Percentiles rank a stretch among this genome's conserved stretches.
These are phyloP conservation scores for Diophrys appendiculata DNA, from an alignment of 73 alveolate genomes.

Conservation along the genomic window DNA sequence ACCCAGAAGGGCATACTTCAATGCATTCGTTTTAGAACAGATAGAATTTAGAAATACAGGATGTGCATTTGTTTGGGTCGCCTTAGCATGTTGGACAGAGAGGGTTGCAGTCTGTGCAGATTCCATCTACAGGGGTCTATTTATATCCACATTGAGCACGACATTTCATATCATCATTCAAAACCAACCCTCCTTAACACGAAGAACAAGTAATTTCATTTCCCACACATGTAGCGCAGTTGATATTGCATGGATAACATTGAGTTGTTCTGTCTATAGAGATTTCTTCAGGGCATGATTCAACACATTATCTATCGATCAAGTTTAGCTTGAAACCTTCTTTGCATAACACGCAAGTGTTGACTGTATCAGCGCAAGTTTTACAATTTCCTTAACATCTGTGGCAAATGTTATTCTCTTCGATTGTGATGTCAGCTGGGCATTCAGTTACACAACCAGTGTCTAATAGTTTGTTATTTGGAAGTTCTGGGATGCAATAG, in stretches of 20 bases:
- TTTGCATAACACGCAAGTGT: constrained; percentile 4
- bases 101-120: constrained; percentile 36
- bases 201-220: constrained; percentile 43
- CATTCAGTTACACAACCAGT: not conserved
- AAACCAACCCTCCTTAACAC: constrained; percentile 31
- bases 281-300: constrained; percentile 26
- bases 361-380: constrained; percentile 21
- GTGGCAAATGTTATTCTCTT: constrained; percentile 31
- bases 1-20: constrained; percentile 42
- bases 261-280: constrained; percentile 16
- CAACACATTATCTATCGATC: constrained; percentile 12
- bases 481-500: not conserved
- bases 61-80: constrained; percentile 37
- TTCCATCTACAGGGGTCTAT: constrained; percentile 20
- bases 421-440: not conserved
- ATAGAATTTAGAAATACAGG: constrained; percentile 32
- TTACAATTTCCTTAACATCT: constrained; percentile 50
- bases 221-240: constrained; percentile 56
- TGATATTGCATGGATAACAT: constrained; percentile 23
- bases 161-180: constrained; percentile 36
- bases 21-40: constrained; percentile 49
- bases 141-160: constrained; percentile 19
- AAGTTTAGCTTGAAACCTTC: constrained; percentile 28
- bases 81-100: constrained; percentile 48
- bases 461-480: not conserved